Evolutionary conservation across 805 yeast genomes (phyloP), one percentile per base, ranked within the genome.

Genomic region (Kockiozyma suomiensis): DNA sequence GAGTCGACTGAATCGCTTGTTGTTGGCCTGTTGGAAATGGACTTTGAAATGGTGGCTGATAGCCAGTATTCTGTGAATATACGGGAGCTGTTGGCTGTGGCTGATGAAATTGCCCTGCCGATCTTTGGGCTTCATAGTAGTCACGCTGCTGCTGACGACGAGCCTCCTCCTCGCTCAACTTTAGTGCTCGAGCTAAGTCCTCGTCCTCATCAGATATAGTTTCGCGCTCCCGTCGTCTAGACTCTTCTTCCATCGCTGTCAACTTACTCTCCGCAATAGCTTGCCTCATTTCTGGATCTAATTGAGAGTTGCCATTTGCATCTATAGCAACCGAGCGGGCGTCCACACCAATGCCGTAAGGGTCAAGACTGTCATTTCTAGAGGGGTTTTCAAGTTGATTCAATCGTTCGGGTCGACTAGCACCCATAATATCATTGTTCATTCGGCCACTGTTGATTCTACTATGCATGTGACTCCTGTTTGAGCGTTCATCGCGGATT

Each of bases 181-280:
- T 82, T 61, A 89, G 77, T 0, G 96, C 96, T 47, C 84, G 82
- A 58, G 82, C 82, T 57, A 90, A 76, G 33, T 86, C 90, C 17
- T 84, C 85, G 66, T 85, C 88, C 30, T 78, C 74, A 41, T 78
- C 81, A 23, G 51, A 37, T 46, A 76, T 79, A 3, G 65, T 71
- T 4, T 58, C 65, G 21, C 64, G 62, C 33, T 72, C 75, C 49
- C 73, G 72, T 50, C 77, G 76, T 67, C 85, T 78, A 64, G 86
- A 79, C 54, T 78, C 79, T 63, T 84, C 88, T 66, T 93, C 97
- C 65, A 87, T 91, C 0, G 96, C 97, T 1, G 97, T 89, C 67
- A 80, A 72, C 69, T 83, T 82, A 53, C 94, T 86, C 70, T 86
- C 87, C 66, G 88, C 96, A 55, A 93, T 76, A 0, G 97, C 97